These are phyloP conservation scores for Sapria himalayana DNA, from an alignment of 345 rosid genomes.

Conservation along the genomic window DNA sequence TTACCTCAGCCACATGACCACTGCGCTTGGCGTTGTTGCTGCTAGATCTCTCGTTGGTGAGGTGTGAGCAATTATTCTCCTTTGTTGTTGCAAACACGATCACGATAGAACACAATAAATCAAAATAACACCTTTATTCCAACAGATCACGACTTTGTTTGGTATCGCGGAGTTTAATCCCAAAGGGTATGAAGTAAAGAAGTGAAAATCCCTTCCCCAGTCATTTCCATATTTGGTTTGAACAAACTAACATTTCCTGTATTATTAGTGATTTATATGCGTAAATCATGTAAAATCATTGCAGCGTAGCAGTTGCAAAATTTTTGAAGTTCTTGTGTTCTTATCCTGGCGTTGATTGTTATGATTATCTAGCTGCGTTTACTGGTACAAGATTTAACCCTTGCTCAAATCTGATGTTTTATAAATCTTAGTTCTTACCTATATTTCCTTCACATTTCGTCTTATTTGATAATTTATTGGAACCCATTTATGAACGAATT, in stretches of 20 bases:
- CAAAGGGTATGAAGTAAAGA: conserved; percentile 27
- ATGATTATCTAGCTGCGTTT: conserved; percentile 36
- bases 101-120: background rate
- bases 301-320: conserved; percentile 26
- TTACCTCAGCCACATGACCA: conserved; percentile 75
- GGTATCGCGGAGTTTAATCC: conserved; percentile 76
- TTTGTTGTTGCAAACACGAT: too few species aligned
- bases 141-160: conserved; percentile 27
- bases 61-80: too few species aligned
- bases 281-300: too few species aligned
- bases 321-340: conserved; percentile 35
- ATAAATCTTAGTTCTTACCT: too few species aligned
- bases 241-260: too few species aligned
- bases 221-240: background rate
- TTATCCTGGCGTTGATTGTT: conserved; percentile 51
- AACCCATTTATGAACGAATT: too few species aligned
- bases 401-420: too few species aligned
- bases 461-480: too few species aligned
- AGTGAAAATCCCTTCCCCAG: background rate
- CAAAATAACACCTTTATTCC: background rate
- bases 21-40: conserved; percentile 38
- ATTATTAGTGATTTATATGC: too few species aligned
- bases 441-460: too few species aligned
- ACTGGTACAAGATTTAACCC: conserved; percentile 31
- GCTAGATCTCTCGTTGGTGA: conserved; percentile 59